phyloP scores from a whole-genome alignment of 148 eudicot species.

The Amaranthus palmeri region DNA sequence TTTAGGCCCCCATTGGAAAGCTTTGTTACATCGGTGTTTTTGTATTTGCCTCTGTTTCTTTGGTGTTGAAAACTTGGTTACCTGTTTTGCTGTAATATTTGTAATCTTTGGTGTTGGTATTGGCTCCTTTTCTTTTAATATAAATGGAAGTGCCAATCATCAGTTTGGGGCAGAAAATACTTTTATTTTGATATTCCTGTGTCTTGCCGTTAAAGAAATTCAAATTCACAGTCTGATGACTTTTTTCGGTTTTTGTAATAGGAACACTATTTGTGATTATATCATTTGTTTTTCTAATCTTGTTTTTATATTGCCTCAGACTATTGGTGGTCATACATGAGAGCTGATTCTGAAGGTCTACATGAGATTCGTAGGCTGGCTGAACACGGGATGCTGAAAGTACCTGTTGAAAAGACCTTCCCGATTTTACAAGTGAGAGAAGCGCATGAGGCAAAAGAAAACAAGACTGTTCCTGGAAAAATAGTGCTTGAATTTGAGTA shows the following conservation, averaged over 20 bases:
- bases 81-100: not conserved
- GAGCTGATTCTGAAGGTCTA: conserved; percentile 90
- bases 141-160: not conserved
- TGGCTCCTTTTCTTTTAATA: not conserved
- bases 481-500: conserved; percentile 80
- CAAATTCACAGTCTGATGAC: not conserved
- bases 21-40: no score
- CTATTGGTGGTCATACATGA: conserved; percentile 90
- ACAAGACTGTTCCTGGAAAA: conserved; percentile 69
- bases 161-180: no score
- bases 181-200: not conserved
- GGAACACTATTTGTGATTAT: not conserved
- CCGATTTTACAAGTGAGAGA: conserved; percentile 73
- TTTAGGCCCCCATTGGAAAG: no score
- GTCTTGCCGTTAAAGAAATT: not conserved
- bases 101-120: not conserved
- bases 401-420: conserved; percentile 82
- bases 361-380: conserved; percentile 61
- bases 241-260: not conserved
- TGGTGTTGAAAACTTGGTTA: no score
- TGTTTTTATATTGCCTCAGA: conserved; percentile 34
- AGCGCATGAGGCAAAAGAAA: conserved; percentile 91
- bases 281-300: not conserved
- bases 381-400: conserved; percentile 70
- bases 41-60: no score